Percentiles rank a stretch among this genome's conserved stretches.
Evolutionary conservation across 768 basidiomycete genomes (phyloP).

Genomic region (Termitomyces sp.): DNA sequence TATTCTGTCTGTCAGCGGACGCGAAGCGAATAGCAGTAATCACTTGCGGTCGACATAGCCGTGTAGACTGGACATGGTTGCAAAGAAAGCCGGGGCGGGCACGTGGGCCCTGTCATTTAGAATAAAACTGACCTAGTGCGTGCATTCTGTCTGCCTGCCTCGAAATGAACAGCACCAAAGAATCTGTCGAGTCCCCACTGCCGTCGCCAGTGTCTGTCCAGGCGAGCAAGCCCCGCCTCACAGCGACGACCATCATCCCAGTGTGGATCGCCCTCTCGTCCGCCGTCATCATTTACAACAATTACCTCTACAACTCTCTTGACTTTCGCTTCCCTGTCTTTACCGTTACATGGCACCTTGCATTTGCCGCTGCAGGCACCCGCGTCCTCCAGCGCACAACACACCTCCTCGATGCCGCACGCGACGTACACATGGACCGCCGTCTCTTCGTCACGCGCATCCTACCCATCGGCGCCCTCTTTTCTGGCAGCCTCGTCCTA

Average conservation of each 20-base stretch:
- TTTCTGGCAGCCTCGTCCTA: conserved; percentile 85
- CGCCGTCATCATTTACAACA: conserved; percentile 94
- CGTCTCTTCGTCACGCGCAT: conserved; percentile 81
- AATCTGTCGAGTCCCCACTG: background rate
- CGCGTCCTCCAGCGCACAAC: conserved; percentile 82
- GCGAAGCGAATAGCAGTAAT: background rate
- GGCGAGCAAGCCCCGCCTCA: conserved; percentile 30
- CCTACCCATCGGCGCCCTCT: conserved; percentile 89
- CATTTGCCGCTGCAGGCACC: conserved; percentile 77
- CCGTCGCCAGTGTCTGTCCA: conserved; percentile 31
- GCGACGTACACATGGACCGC: conserved; percentile 75
- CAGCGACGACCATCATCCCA: conserved; percentile 73
- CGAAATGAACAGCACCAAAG: background rate
- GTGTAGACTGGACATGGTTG: conserved; percentile 79
- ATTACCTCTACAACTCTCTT: conserved; percentile 77
- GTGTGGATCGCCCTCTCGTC: conserved; percentile 91
- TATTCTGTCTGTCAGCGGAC: background rate
- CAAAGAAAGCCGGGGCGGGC: background rate
- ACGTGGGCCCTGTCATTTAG: background rate
- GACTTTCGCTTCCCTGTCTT: conserved; percentile 90
- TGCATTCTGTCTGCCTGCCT: background rate
- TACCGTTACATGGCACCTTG: conserved; percentile 84
- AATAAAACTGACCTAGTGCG: background rate
- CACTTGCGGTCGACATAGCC: conserved; percentile 83
- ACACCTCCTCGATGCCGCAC: conserved; percentile 67